Evolutionary conservation across 441 rosid species (phyloP).

Genomic region (Jatropha podagrica): DNA sequence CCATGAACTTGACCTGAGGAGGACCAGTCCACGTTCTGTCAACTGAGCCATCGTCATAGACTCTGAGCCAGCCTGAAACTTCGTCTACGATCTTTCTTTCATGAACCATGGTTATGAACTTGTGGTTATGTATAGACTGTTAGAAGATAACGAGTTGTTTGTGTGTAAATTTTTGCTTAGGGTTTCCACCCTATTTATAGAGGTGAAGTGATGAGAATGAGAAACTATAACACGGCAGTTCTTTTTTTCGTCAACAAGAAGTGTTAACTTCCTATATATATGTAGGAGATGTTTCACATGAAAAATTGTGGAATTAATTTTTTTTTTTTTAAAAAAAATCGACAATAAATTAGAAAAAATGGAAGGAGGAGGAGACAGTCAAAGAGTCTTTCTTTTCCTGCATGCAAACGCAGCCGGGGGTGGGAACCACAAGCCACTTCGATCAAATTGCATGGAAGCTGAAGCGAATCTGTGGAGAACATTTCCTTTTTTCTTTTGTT

Average conservation of each 20-base stretch:
- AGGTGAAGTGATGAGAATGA: background rate
- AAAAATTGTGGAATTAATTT: no score
- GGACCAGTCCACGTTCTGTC: conserved; percentile 70
- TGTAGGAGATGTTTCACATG: no score
- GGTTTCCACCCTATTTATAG: background rate
- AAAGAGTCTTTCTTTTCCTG: background rate
- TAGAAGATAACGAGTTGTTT: no score
- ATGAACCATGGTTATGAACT: conserved; percentile 17
- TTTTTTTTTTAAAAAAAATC: background rate
- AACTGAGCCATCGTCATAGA: conserved; percentile 52
- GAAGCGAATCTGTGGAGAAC: background rate
- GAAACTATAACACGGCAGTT: background rate
- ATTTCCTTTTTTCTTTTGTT: no score
- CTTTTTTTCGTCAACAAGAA: no score
- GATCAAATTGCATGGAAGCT: background rate
- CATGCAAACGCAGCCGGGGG: background rate
- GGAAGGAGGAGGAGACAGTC: background rate
- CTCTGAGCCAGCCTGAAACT: conserved; percentile 64
- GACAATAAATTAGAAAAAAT: background rate
- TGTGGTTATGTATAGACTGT: background rate
- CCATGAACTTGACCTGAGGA: conserved; percentile 52
- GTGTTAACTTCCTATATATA: no score
- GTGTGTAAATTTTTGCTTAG: background rate
- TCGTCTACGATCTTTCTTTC: conserved; percentile 39
- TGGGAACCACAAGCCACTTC: conserved; percentile 10